phyloP scores from a whole-genome alignment of 2,329 filamentous ascomycete species.

The Phialocephala sp. region DNA sequence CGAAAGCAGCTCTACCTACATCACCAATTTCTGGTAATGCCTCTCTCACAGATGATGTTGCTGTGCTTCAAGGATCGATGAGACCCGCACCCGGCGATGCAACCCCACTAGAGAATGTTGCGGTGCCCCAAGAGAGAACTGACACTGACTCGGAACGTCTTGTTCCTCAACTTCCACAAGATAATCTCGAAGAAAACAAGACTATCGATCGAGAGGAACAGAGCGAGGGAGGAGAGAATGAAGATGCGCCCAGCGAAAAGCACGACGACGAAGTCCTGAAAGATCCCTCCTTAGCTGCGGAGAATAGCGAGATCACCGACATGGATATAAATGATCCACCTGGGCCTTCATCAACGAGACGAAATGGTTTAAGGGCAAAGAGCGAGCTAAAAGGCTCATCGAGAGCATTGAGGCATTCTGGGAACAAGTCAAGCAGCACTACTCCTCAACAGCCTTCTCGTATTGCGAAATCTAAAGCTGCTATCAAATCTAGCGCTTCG shows the following conservation, averaged over 20 bases:
- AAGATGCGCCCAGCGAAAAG: neutral
- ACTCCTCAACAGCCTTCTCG: slow-evolving; percentile 18
- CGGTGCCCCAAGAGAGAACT: neutral
- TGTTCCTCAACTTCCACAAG: neutral
- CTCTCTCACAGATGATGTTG: neutral
- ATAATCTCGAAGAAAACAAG: neutral
- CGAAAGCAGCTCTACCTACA: neutral
- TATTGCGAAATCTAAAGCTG: slow-evolving; percentile 10
- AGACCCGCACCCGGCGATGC: neutral
- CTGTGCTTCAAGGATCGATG: neutral
- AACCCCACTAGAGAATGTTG: neutral
- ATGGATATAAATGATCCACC: neutral
- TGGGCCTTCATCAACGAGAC: neutral
- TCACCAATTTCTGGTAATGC: neutral
- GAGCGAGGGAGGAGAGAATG: neutral
- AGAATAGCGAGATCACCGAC: neutral
- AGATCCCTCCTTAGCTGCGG: neutral
- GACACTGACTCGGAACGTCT: neutral
- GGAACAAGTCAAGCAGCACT: neutral
- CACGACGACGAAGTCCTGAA: neutral
- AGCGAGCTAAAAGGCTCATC: slow-evolving; percentile 23
- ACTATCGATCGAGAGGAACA: neutral
- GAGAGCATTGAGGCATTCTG: slow-evolving; percentile 13
- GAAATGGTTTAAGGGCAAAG: slow-evolving; percentile 11
- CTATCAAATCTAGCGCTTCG: neutral